Base-by-base conservation (phyloP, 129 eudicot genomes). In the Ambrosia artemisiifolia region DNA sequence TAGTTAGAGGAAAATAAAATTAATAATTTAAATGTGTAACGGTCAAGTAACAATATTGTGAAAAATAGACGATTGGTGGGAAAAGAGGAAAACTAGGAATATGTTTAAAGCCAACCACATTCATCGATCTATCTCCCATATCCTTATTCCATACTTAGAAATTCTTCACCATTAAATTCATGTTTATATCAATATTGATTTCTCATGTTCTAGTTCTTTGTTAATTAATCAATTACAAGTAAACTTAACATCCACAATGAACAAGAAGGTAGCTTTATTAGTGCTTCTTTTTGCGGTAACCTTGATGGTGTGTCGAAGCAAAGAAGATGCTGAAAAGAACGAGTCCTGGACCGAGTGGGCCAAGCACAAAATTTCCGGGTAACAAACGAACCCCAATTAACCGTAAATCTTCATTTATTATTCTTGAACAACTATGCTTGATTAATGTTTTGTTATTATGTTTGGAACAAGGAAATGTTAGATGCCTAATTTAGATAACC, bases 291-390 rank as follows among this genome's bases (percentile, higher is more conserved):
- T 67, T 5, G 68, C 74, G 4, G 74, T 17, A 57, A 66, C 80
- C 6, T 28, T 67, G 4, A 75, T 75, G 3, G 67, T 75, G 38
- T 75, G 74, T 11, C 73, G 59, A 24, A 16, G 67, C 32, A 48
- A 75, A 11, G 70, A 47, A 2, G 73, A 57, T 8, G 69, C 63
- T 12, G 73, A 18, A 0, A 56, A 66, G 49, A 49, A 66, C 16
- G 11, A 47, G 3, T 75, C 80, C 0, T 75, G 80, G 80, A 67
- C 68, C 9, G 74, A 67, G 42, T 75, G 74, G 79, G 80, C 80
- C 19, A 75, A 28, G 59, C 67, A 60, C 33, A 75, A 75, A 75
- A n/a, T 75, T 66, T 2, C 60, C 48, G 74, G 80, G 80, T 75
- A 75, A 17, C 28, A 30, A 48, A n/a, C 32, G 46, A 63, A 33